phyloP scores from a whole-genome alignment of 2,329 filamentous ascomycete genomes.

The Nemania sp. region DNA sequence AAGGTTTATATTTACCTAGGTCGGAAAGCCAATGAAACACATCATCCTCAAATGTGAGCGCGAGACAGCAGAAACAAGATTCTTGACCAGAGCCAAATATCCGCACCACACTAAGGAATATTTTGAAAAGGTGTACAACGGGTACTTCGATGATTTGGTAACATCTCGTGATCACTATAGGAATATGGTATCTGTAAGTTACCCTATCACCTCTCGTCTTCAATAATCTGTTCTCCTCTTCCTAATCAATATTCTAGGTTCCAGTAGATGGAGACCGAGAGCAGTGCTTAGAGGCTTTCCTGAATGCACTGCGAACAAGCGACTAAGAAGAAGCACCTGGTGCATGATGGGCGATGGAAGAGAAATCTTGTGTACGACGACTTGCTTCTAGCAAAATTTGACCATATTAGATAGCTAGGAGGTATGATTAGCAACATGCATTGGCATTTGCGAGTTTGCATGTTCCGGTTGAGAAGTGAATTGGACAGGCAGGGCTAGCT shows the following conservation, averaged over 20 bases:
- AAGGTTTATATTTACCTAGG: slow-evolving; percentile 13
- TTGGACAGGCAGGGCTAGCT: too few species aligned
- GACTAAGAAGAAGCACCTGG: too few species aligned
- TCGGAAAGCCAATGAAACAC: slow-evolving; percentile 23
- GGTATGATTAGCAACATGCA: too few species aligned
- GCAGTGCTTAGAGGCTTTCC: not conserved
- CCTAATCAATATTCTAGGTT: slow-evolving; percentile 4
- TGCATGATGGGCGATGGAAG: too few species aligned
- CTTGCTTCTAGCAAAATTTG: too few species aligned
- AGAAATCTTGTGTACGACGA: too few species aligned
- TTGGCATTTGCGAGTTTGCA: too few species aligned
- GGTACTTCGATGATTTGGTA: slow-evolving; percentile 28
- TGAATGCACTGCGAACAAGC: too few species aligned
- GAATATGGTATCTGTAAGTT: slow-evolving; percentile 17
- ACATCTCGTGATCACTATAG: slow-evolving; percentile 22
- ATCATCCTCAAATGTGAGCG: slow-evolving; percentile 20
- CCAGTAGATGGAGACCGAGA: slow-evolving; percentile 4
- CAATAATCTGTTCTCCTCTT: not conserved
- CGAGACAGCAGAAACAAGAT: slow-evolving; percentile 19
- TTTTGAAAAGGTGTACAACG: slow-evolving; percentile 24
- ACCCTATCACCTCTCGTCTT: too few species aligned
- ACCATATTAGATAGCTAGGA: too few species aligned
- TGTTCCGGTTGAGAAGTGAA: too few species aligned
- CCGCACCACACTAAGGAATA: slow-evolving; percentile 19
- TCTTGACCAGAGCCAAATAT: slow-evolving; percentile 21